A percentile compares a stretch with the other conserved stretches of the same genome.
phyloP scores from a whole-genome alignment of 2,329 filamentous ascomycete genomes.

The Tolypocladium guangdongense region DNA sequence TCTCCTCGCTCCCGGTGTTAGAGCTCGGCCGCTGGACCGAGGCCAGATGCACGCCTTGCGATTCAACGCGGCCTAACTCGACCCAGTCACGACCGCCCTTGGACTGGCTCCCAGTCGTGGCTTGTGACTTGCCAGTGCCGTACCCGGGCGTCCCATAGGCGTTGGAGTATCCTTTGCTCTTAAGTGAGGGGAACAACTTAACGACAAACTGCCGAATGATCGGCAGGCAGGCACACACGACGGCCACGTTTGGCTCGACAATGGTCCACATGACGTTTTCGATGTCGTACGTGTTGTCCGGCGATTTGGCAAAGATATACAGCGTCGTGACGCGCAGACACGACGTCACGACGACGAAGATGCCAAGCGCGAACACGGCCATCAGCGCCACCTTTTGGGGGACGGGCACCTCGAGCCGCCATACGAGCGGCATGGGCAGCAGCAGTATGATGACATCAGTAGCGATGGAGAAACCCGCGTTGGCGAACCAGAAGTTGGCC shows the following conservation, averaged over 20 bases:
- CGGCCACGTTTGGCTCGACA: constrained; percentile 26
- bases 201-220: constrained; percentile 22
- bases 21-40: constrained; percentile 9
- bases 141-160: constrained; percentile 7
- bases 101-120: constrained; percentile 5
- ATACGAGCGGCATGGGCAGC: constrained; percentile 33
- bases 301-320: constrained; percentile 10
- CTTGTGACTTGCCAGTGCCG: constrained; percentile 8
- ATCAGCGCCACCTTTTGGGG: constrained; percentile 25
- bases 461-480: constrained; percentile 32
- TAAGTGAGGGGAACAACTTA: constrained; percentile 13
- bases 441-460: constrained; percentile 33
- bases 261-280: constrained; percentile 24
- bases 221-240: constrained; percentile 28
- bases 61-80: constrained; percentile 9
- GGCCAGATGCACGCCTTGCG: constrained; percentile 9
- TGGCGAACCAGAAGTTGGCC: constrained; percentile 34
- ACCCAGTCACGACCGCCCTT: constrained; percentile 10
- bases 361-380: constrained; percentile 26
- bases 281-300: constrained; percentile 22
- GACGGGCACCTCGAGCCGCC: constrained; percentile 27
- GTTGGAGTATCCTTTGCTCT: constrained; percentile 11
- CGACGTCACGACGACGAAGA: constrained; percentile 19
- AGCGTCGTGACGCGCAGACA: constrained; percentile 21
- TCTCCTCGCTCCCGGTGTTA: constrained; percentile 13